Conservation (phyloP, 2,329 filamentous ascomycete genomes). For the Fusarium verrucosum region DNA sequence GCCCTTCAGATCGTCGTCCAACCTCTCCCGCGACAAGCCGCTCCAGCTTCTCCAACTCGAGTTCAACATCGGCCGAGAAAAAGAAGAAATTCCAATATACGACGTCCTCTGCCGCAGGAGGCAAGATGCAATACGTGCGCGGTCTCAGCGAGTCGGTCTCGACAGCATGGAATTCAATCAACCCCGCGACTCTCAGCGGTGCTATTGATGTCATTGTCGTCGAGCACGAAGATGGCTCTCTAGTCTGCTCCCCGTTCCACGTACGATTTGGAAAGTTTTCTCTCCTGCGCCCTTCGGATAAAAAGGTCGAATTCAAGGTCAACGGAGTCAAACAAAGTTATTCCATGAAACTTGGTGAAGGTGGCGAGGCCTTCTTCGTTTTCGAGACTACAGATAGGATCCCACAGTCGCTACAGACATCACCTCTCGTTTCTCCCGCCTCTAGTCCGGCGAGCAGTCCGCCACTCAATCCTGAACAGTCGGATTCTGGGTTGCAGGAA, state of each 20-base stretch:
- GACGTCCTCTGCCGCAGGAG: constrained; percentile 20
- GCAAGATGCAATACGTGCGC: constrained; percentile 93
- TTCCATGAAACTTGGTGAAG: constrained; percentile 98
- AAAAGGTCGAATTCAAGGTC: constrained; percentile 98
- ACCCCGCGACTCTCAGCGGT: constrained; percentile 94
- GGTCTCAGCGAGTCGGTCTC: constrained; percentile 95
- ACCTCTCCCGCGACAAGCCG: constrained; percentile 29
- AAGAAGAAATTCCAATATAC: neutral
- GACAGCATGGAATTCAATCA: constrained; percentile 99
- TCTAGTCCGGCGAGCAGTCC: constrained; percentile 89
- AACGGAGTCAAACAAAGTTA: constrained; percentile 92
- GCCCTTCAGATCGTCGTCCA: constrained; percentile 25
- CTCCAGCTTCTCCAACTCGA: constrained; percentile 7
- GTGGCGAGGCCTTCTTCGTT: constrained; percentile 97
- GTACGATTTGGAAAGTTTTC: constrained; percentile 99
- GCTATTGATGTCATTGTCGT: constrained; percentile 99
- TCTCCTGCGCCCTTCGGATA: constrained; percentile 91
- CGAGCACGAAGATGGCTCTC: constrained; percentile 88
- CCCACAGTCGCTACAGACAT: constrained; percentile 93
- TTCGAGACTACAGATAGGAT: constrained; percentile 94
- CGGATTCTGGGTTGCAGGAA: constrained; percentile 63
- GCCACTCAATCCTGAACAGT: constrained; percentile 59
- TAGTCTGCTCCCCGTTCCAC: constrained; percentile 96
- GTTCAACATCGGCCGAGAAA: neutral
- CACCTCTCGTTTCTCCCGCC: constrained; percentile 89